phyloP scores from a whole-genome alignment of 2,329 filamentous ascomycete species.

The Phoma sp. region DNA sequence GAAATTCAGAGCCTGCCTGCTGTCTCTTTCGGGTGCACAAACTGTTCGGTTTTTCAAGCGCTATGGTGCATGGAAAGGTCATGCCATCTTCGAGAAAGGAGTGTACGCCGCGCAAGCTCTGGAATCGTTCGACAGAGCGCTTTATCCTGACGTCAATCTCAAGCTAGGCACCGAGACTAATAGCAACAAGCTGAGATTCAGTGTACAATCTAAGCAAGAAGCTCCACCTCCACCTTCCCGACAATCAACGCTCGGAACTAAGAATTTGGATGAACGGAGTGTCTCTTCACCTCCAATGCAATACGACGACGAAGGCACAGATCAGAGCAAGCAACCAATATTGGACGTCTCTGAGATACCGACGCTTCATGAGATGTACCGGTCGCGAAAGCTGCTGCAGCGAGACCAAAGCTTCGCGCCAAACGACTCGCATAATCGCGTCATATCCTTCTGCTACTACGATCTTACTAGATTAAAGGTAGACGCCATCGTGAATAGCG shows the following conservation, averaged over 20 bases:
- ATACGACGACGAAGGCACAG: constrained; percentile 13
- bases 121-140: constrained; percentile 20
- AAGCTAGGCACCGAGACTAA: constrained; percentile 17
- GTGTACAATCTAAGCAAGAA: constrained; percentile 9
- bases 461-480: constrained; percentile 42
- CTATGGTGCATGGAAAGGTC: constrained; percentile 30
- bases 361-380: constrained; percentile 36
- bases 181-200: constrained; percentile 29
- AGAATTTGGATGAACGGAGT: constrained; percentile 11
- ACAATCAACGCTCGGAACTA: neutral
- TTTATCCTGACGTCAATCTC: constrained; percentile 25
- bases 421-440: constrained; percentile 38
- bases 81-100: constrained; percentile 25
- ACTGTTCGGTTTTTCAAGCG: constrained; percentile 29
- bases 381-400: constrained; percentile 30
- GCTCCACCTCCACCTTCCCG: neutral
- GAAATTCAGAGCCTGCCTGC: constrained; percentile 24
- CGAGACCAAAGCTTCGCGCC: constrained; percentile 37
- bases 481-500: constrained; percentile 45
- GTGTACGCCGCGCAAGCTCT: constrained; percentile 22
- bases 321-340: constrained; percentile 10
- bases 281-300: constrained; percentile 18
- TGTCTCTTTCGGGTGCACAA: constrained; percentile 25
- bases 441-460: constrained; percentile 38
- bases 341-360: constrained; percentile 30